These are phyloP conservation scores for Trametes hirsuta DNA, from an alignment of 1,284 basidiomycete genomes.

Conservation along the genomic window DNA sequence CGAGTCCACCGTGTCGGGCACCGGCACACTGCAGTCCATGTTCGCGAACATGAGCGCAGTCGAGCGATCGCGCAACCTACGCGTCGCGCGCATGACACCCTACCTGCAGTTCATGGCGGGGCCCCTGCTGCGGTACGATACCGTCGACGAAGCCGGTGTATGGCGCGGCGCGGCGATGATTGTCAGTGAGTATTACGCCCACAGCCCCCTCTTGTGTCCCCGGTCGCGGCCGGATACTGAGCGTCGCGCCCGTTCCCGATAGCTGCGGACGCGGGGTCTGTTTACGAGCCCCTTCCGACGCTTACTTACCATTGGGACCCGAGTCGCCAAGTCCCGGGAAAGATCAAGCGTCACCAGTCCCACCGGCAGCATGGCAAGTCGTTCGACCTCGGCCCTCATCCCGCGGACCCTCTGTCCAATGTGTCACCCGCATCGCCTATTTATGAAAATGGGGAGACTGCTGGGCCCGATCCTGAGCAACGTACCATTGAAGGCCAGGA, in stretches of 20 bases:
- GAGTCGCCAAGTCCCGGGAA: conserved; percentile 34
- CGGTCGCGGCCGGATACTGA: conserved; percentile 8
- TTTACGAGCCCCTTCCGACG: conserved; percentile 77
- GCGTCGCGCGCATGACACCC: conserved; percentile 68
- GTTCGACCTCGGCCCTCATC: conserved; percentile 69
- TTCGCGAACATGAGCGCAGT: conserved; percentile 59
- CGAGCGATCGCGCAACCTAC: conserved; percentile 62
- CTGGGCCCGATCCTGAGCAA: conserved; percentile 41
- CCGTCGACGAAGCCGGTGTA: conserved; percentile 72
- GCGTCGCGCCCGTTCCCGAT: neutral
- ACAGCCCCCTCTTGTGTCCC: neutral
- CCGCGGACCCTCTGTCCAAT: conserved; percentile 59
- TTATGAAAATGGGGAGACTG: conserved; percentile 13
- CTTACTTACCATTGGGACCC: conserved; percentile 83
- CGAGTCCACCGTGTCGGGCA: conserved; percentile 13
- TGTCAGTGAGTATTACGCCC: conserved; percentile 61
- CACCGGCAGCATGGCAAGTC: conserved; percentile 35
- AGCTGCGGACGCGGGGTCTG: conserved; percentile 81
- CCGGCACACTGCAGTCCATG: conserved; percentile 26
- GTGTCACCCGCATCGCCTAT: conserved; percentile 29
- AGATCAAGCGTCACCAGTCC: conserved; percentile 20
- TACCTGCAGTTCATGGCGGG: conserved; percentile 83
- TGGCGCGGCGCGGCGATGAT: conserved; percentile 91
- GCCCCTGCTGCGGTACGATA: conserved; percentile 91
- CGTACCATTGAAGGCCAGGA: conserved; percentile 67